Base-by-base conservation (phyloP, 2,329 filamentous ascomycete species). In the Beauveria asiatica region DNA sequence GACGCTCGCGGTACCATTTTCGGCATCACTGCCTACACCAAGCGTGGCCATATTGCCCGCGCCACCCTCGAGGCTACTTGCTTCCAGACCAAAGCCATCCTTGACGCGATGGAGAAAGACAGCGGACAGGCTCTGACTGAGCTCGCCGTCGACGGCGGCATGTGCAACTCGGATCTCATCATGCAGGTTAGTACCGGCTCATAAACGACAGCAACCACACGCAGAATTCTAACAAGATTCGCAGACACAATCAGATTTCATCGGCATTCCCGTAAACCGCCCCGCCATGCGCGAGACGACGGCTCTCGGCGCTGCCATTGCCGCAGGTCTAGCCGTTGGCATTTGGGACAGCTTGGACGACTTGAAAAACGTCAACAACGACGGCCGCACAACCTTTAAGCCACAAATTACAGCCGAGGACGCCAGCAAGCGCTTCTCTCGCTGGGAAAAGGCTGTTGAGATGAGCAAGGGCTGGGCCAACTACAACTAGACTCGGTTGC, bases 201-300 rank as follows among this genome's bases (percentile, higher is more conserved):
- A 21, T 2, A 11, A 8, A 33, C 10, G 25, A 53, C 21, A 7
- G 13, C 16, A 57, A 3, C 41, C 6, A 33, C 9, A 10, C 10
- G 19, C 21, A 16, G 9, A 83, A 50, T 17, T 16, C 50, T 53
- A 53, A 53, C 50, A 41, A 23, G 3, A 59, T 88, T 86, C 73
- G 92, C 92, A 83, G 82, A 89, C 88, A 6, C 90, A 94, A 80
- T 83, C 89, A 64, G 86, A 93, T 73, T 82, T 93, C 50, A 90
- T 90, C 66, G 85, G 86, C 57, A 92, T 93, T 65, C 87, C 88
- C 48, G 86, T 93, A 63, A 83, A 89, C 70, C 83, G 90, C 44
- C 89, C 90, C 4, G 80, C 83, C 58, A 93, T 94, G 90, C 84
- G 88, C 64, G 90, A 94, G 74, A 92, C 89, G 3, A 94, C 90